phyloP scores from a whole-genome alignment of 768 basidiomycete genomes.

The Candolleomyces eurysporus region DNA sequence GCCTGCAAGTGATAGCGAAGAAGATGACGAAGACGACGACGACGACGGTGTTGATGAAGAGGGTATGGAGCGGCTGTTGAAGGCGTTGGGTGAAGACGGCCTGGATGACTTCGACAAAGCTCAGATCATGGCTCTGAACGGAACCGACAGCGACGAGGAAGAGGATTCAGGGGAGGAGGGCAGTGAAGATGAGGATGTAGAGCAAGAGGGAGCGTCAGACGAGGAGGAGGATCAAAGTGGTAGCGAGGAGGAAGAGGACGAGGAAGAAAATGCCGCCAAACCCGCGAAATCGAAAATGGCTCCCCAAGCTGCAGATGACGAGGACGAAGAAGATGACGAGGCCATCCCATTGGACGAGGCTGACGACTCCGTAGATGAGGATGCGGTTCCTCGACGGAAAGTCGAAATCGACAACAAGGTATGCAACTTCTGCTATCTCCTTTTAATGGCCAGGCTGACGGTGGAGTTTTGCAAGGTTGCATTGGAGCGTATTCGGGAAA shows the following conservation, averaged over 20 bases:
- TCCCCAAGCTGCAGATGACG: conserved; percentile 21
- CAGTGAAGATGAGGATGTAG: conserved; percentile 21
- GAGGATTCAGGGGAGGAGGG: conserved; percentile 11
- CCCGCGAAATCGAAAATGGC: conserved; percentile 60
- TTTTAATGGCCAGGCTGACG: background rate
- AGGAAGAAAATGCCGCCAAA: conserved; percentile 36
- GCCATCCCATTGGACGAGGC: conserved; percentile 67
- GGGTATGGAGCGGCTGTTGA: conserved; percentile 57
- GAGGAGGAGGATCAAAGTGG: conserved; percentile 56
- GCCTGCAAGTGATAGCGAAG: conserved; percentile 17
- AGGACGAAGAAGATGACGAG: conserved; percentile 36
- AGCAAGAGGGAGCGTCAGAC: conserved; percentile 31
- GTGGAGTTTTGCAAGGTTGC: conserved; percentile 50
- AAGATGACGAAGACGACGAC: conserved; percentile 41
- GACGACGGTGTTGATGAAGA: conserved; percentile 53
- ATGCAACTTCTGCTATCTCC: conserved; percentile 18
- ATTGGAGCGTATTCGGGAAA: conserved; percentile 76
- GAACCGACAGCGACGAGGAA: conserved; percentile 26
- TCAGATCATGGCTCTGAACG: conserved; percentile 45
- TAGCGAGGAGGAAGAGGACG: conserved; percentile 22
- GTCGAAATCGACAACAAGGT: conserved; percentile 81
- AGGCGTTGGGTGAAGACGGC: conserved; percentile 61
- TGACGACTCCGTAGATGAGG: conserved; percentile 68
- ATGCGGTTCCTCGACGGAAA: conserved; percentile 79
- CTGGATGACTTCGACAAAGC: conserved; percentile 63